Conservation (phyloP, 106 monocot species). For the Hemerocallis citrina region DNA sequence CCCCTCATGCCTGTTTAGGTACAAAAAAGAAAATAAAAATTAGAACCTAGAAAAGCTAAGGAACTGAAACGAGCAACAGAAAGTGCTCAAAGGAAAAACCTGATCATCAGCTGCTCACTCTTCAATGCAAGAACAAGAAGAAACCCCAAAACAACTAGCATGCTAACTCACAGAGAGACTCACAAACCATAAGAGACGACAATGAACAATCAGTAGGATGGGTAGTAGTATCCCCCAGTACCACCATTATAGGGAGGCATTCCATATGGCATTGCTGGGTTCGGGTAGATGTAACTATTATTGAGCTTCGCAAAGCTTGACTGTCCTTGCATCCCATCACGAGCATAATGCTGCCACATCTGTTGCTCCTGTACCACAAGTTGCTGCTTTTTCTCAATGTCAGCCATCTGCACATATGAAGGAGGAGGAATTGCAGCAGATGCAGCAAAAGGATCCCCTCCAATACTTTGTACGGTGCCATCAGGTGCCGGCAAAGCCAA, state of each 20-base stretch:
- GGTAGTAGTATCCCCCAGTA: conserved; percentile 1
- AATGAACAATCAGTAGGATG: conserved; percentile 10
- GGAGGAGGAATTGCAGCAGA: conserved; percentile 63
- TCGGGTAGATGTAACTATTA: neutral
- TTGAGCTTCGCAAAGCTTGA: conserved; percentile 20
- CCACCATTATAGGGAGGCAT: conserved; percentile 6
- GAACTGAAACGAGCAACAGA: too few relatives aligned
- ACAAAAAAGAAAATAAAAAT: too few relatives aligned
- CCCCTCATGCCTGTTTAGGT: too few relatives aligned
- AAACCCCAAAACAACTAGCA: too few relatives aligned
- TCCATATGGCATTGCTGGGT: conserved; percentile 2
- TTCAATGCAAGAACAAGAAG: too few relatives aligned
- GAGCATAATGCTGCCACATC: conserved; percentile 70
- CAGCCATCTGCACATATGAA: conserved; percentile 85
- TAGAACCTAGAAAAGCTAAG: too few relatives aligned
- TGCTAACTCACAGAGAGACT: too few relatives aligned
- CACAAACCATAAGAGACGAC: too few relatives aligned
- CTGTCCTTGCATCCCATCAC: conserved; percentile 80
- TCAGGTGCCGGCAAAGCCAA: conserved; percentile 77
- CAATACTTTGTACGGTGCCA: conserved; percentile 46
- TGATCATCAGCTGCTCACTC: too few relatives aligned
- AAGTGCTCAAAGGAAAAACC: too few relatives aligned
- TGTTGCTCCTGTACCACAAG: conserved; percentile 61
- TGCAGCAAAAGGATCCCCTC: conserved; percentile 69
- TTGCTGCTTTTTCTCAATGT: conserved; percentile 85